Evolutionary conservation across 306 rosid species (phyloP).

Genomic region (Casuarina glauca): DNA sequence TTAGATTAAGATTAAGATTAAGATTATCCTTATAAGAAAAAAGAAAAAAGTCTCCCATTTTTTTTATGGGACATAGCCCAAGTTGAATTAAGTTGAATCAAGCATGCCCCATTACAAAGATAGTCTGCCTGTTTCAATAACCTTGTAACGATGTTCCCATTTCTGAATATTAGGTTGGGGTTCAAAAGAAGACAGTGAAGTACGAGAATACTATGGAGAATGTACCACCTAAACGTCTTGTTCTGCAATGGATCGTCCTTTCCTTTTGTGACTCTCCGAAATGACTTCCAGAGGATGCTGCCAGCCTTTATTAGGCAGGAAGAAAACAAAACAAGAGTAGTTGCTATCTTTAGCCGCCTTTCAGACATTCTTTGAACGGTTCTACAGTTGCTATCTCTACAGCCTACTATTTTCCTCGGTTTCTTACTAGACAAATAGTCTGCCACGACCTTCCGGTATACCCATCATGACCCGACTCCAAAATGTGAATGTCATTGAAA

Average conservation of each 20-base stretch:
- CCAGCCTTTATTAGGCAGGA: no score
- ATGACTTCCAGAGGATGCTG: no score
- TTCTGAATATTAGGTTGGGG: background rate
- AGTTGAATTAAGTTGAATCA: no score
- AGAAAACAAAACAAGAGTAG: no score
- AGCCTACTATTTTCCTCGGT: no score
- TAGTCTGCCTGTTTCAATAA: background rate
- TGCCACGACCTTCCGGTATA: background rate
- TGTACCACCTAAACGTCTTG: background rate
- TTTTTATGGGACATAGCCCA: background rate
- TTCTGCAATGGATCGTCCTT: no score
- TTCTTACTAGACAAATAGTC: background rate
- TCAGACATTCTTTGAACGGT: no score
- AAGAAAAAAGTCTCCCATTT: background rate
- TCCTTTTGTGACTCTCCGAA: background rate
- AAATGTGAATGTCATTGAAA: background rate
- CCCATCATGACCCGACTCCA: background rate
- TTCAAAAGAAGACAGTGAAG: background rate
- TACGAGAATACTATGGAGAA: background rate
- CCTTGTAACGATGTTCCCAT: no score
- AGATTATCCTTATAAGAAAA: background rate
- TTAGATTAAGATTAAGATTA: no score
- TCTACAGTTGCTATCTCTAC: no score
- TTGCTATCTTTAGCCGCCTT: no score
- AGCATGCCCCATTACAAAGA: no score